Percentiles rank a stretch among this genome's conserved stretches.
These are phyloP conservation scores for Amauroascus niger DNA, from an alignment of 2,329 filamentous ascomycete genomes.

Conservation along the genomic window DNA sequence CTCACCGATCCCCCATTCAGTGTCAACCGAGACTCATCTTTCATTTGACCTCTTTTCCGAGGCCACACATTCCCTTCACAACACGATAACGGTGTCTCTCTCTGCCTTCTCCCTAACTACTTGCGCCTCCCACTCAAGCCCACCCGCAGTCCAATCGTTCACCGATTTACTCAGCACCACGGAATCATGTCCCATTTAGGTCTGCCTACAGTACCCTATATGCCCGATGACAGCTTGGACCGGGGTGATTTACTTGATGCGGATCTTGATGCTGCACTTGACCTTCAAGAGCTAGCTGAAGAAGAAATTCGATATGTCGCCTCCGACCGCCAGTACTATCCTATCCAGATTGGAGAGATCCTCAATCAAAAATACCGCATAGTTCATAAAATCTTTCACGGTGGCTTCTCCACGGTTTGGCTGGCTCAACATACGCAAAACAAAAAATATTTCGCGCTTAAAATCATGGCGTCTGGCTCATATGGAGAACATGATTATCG, in stretches of 20 bases:
- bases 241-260: neutral
- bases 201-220: neutral
- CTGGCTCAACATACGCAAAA: constrained; percentile 1
- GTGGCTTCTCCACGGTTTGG: constrained; percentile 4
- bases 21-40: no score
- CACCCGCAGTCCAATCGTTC: no score
- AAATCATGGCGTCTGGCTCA: neutral
- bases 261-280: neutral
- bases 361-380: constrained; percentile 6
- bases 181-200: constrained; percentile 2
- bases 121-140: no score
- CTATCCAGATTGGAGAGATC: neutral
- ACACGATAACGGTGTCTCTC: no score
- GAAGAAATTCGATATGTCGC: neutral
- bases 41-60: no score
- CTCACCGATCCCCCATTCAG: no score
- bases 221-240: neutral
- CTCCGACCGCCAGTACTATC: neutral
- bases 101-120: no score
- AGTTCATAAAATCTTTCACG: neutral
- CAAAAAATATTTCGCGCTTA: constrained; percentile 15
- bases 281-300: neutral
- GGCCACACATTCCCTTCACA: no score
- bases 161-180: no score
- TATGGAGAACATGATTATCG: constrained; percentile 9